Evolutionary conservation across 129 eudicot genomes (phyloP).

Genomic region (Centella asiatica): DNA sequence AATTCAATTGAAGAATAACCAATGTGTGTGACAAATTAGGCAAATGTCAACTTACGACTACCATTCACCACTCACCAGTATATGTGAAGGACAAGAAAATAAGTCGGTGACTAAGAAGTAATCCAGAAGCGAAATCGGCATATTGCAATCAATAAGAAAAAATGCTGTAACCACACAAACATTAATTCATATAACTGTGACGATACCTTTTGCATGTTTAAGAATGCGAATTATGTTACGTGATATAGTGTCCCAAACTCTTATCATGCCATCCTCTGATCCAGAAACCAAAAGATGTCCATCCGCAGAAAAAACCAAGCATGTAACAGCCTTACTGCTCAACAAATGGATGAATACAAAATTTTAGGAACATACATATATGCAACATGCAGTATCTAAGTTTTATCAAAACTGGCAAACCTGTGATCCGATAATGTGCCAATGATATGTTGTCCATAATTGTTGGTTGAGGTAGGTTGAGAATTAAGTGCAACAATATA

Average conservation of each 20-base stretch:
- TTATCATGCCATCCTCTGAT: slow-evolving; percentile 87
- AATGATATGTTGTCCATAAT: slow-evolving; percentile 31
- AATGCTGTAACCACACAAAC: neutral
- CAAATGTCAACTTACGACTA: neutral
- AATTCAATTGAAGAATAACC: neutral
- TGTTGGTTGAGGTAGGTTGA: slow-evolving; percentile 17
- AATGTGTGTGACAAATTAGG: neutral
- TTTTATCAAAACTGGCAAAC: neutral
- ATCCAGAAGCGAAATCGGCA: neutral
- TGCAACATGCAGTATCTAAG: neutral
- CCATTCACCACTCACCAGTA: neutral
- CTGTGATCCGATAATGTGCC: slow-evolving; percentile 42
- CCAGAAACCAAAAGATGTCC: slow-evolving; percentile 82
- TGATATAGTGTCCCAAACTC: slow-evolving; percentile 80
- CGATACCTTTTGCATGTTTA: slow-evolving; percentile 74
- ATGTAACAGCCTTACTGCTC: slow-evolving; percentile 74
- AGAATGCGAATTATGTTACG: slow-evolving; percentile 65
- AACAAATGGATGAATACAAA: slow-evolving; percentile 14
- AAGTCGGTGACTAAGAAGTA: neutral
- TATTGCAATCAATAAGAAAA: slow-evolving; percentile 1
- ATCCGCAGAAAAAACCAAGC: slow-evolving; percentile 65
- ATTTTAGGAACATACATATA: neutral
- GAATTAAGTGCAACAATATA: slow-evolving; percentile 41
- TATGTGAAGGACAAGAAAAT: neutral
- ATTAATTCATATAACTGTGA: neutral